Base-by-base conservation (phyloP, 1,284 basidiomycete genomes). In the Trichosporon sp. region DNA sequence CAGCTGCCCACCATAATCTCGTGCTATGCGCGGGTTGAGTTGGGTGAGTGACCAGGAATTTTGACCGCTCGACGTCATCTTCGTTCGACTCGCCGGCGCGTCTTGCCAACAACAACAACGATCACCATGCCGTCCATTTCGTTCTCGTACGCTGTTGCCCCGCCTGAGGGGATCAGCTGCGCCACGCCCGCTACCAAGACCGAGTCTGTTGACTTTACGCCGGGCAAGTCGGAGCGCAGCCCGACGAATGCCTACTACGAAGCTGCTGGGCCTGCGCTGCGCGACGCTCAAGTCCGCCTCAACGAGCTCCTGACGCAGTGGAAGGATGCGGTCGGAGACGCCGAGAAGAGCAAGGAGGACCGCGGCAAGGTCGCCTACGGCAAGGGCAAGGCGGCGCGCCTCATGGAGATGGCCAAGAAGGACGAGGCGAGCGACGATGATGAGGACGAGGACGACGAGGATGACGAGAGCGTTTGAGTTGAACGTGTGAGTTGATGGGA, bases 281-380 rank as follows among this genome's bases (percentile, higher is more conserved):
- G 65, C 8, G 59, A 58, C 2, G 68, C 64, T 2, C 74, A 76
- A 61, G 46, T 49, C 16, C 29, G 65, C 9, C 61, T 74, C 21
- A 76, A 72, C 59, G 71, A 66, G 13, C 52, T 33, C 16, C 56
- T 76, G 54, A 76, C 72, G 0, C 56, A 52, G 11, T 76, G 74
- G 74, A 76, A 76, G 66, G 74, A 76, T 44, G 71, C 68, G 3
- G 64, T 74, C 7, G 74, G 74, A 0, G 74, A 76, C 59, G 23
- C 11, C 31, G 74, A 76, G 62, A 74, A 75, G 65, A 34, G 29
- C 46, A 73, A 71, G 56, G 74, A 76, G 65, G 69, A 71, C 60
- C 33, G 60, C 3, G 72, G 69, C 16, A 67, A 63, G 58, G 65
- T 67, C 13, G 71, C 59, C 23, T 65, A 65, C 40, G 73, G 73